phyloP scores from a whole-genome alignment of 2,329 filamentous ascomycete species.

The Talaromyces sp. region DNA sequence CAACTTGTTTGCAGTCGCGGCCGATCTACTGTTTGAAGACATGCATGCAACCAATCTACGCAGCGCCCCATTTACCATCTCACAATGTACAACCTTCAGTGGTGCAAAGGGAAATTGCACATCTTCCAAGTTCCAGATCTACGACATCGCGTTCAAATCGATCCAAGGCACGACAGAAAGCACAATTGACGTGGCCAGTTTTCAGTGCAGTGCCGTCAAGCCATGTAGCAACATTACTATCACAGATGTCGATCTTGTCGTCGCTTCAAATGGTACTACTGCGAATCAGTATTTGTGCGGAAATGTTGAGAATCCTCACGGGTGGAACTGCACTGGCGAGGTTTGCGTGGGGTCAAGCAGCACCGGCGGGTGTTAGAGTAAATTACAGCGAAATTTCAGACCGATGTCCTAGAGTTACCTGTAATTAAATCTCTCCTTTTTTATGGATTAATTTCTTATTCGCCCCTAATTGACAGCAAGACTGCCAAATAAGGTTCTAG shows the following conservation, averaged over 20 bases:
- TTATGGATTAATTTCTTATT: not conserved
- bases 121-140: conserved; percentile 36
- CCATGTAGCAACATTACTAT: conserved; percentile 23
- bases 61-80: conserved; percentile 28
- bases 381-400: not conserved
- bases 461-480: not conserved
- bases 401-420: not conserved
- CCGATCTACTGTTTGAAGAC: conserved; percentile 34
- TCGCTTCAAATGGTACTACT: conserved; percentile 15
- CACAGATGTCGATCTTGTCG: conserved; percentile 13
- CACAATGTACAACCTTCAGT: conserved; percentile 36
- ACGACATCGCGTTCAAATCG: conserved; percentile 21
- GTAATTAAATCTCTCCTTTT: not conserved
- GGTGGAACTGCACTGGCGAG: conserved; percentile 22
- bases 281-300: conserved; percentile 21
- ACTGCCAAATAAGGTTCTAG: not conserved
- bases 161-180: conserved; percentile 15
- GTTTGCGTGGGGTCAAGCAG: conserved; percentile 22
- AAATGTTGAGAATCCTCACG: conserved; percentile 16
- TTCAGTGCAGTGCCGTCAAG: conserved; percentile 26
- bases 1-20: conserved; percentile 20
- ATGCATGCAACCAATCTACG: conserved; percentile 23
- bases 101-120: conserved; percentile 34
- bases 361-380: conserved; percentile 17
- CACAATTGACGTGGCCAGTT: conserved; percentile 17